Evolutionary conservation across 495 filamentous ascomycete genomes (phyloP), one percentile per base, ranked within the genome.

Genomic region (Daldinia caldariorum): DNA sequence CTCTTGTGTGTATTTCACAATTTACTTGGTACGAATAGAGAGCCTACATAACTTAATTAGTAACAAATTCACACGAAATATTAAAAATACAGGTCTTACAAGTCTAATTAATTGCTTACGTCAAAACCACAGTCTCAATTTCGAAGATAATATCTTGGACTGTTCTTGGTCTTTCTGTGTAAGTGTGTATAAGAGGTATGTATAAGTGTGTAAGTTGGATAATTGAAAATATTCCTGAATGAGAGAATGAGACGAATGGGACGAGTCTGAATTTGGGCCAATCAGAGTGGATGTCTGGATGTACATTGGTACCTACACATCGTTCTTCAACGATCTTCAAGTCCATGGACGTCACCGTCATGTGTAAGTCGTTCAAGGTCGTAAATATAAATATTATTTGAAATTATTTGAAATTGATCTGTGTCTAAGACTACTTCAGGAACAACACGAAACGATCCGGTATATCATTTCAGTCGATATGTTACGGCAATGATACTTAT

Each of bases 151-250:
- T 16, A 43, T 26, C 18, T 49, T 43, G n/a, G 1, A 50, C 5
- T 10, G 4, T 47, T 56, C 1, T 14, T 26, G 8, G 31, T 55
- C 1, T 8, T 45, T 50, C 35, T 38, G 35, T 35, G 16, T 55
- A n/a, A 63, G 59, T 55, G n/a, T n/a, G n/a, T n/a, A n/a, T n/a
- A n/a, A n/a, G n/a, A n/a, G n/a, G n/a, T n/a, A n/a, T n/a, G n/a
- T n/a, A n/a, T n/a, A n/a, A n/a, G n/a, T 38, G 35, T 35, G 16
- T 55, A n/a, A 63, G 59, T 55, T 31, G 9, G 67, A 58, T 55
- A 43, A 59, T 63, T 71, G 59, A 71, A 71, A 71, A 71, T 67
- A 72, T 64, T 67, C 20, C 54, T 6, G 43, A 47, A 47, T 47
- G 3, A 1, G 6, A 37, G 29, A 56, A 26, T 26, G 6, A 37